These are phyloP conservation scores for Penicillium fuscoglaucum DNA, from an alignment of 2,329 filamentous ascomycete species.

Conservation along the genomic window DNA sequence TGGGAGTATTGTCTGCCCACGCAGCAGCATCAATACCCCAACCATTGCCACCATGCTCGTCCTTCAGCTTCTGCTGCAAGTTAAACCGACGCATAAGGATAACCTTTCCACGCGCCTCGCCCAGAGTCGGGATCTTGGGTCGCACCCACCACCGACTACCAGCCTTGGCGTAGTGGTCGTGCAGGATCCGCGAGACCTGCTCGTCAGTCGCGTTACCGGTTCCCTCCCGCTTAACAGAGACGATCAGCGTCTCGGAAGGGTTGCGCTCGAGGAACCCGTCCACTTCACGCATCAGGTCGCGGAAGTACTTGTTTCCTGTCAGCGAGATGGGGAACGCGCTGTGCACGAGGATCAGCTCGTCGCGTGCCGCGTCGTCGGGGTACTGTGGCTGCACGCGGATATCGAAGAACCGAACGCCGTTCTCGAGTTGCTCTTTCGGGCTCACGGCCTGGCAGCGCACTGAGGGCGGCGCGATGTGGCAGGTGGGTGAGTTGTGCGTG, in stretches of 20 bases:
- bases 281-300: constrained; percentile 67
- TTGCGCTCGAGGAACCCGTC: constrained; percentile 75
- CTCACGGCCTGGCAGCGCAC: constrained; percentile 88
- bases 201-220: constrained; percentile 76
- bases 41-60: constrained; percentile 51
- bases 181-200: constrained; percentile 72
- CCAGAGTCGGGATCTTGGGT: constrained; percentile 73
- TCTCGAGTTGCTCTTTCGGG: constrained; percentile 74
- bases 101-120: constrained; percentile 77
- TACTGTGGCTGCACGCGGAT: constrained; percentile 72
- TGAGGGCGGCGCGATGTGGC: constrained; percentile 79
- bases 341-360: constrained; percentile 80
- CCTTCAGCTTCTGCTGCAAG: constrained; percentile 54
- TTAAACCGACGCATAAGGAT: constrained; percentile 80
- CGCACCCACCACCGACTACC: constrained; percentile 74
- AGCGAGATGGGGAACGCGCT: constrained; percentile 85
- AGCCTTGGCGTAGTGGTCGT: constrained; percentile 64
- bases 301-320: constrained; percentile 76
- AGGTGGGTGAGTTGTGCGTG: constrained; percentile 91
- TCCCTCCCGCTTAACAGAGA: constrained; percentile 90
- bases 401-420: constrained; percentile 93
- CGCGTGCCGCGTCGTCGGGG: constrained; percentile 58
- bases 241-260: constrained; percentile 77
- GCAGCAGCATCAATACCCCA: constrained; percentile 60
- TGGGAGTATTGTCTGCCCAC: constrained; percentile 88